These are phyloP conservation scores for Amanita thiersii DNA, from an alignment of 768 basidiomycete species.

Conservation along the genomic window DNA sequence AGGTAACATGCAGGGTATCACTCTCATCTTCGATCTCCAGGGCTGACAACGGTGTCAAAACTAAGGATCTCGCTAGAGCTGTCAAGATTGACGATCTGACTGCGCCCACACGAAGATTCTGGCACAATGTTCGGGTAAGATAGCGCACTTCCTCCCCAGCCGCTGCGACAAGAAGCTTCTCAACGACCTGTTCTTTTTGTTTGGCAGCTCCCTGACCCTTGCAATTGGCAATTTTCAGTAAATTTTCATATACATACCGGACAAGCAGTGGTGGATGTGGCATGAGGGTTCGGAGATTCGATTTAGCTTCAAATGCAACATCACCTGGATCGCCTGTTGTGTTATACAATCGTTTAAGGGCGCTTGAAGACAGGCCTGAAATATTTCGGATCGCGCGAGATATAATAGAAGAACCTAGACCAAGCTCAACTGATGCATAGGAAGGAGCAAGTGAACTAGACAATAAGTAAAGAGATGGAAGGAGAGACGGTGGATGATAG, in stretches of 20 bases:
- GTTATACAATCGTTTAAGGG: slow-evolving; percentile 61
- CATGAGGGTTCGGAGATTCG: slow-evolving; percentile 63
- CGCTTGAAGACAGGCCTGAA: slow-evolving; percentile 52
- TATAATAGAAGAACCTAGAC: slow-evolving; percentile 60
- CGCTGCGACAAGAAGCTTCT: slow-evolving; percentile 76
- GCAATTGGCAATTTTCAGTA: slow-evolving; percentile 57
- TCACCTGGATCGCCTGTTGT: slow-evolving; percentile 79
- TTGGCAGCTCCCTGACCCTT: slow-evolving; percentile 74
- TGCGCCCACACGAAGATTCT: slow-evolving; percentile 82
- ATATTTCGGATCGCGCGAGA: slow-evolving; percentile 65
- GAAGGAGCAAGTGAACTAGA: slow-evolving; percentile 76
- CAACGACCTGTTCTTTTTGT: slow-evolving; percentile 70
- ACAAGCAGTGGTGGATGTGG: slow-evolving; percentile 64
- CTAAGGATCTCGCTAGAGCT: slow-evolving; percentile 73
- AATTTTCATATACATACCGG: slow-evolving; percentile 53
- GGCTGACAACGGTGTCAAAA: slow-evolving; percentile 34
- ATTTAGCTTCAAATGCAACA: slow-evolving; percentile 80
- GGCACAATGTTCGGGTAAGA: slow-evolving; percentile 64
- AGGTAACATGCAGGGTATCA: slow-evolving; percentile 18
- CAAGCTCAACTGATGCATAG: slow-evolving; percentile 64
- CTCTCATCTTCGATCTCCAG: slow-evolving; percentile 12
- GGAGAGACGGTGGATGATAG: slow-evolving; percentile 60
- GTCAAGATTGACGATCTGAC: slow-evolving; percentile 77
- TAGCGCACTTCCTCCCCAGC: slow-evolving; percentile 85
- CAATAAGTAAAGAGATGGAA: slow-evolving; percentile 73